Evolutionary conservation across 208 protist species (phyloP).

Genomic region (Trypanosoma melophagium): DNA sequence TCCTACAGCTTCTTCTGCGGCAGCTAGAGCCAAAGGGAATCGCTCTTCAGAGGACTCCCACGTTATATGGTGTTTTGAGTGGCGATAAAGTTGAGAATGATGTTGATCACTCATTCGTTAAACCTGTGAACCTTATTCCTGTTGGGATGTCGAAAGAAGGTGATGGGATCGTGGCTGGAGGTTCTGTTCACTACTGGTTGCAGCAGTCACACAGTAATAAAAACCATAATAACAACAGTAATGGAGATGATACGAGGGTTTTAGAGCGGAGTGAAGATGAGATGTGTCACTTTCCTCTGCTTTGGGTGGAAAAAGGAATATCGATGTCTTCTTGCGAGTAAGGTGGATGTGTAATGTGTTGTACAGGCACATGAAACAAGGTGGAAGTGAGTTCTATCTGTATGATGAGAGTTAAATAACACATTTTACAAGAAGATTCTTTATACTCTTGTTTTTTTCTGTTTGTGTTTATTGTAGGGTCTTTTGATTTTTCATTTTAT

Average conservation of each 20-base stretch:
- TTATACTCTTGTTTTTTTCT: too few relatives aligned
- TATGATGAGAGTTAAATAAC: too few relatives aligned
- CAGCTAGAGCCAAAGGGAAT: too few relatives aligned
- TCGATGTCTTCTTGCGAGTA: background rate
- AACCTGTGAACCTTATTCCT: constrained; percentile 14
- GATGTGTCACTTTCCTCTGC: constrained; percentile 7
- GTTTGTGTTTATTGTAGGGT: too few relatives aligned
- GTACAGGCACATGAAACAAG: too few relatives aligned
- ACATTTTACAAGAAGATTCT: too few relatives aligned
- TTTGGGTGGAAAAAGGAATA: constrained; percentile 29
- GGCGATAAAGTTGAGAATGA: background rate
- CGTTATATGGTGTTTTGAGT: background rate
- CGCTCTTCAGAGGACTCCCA: background rate
- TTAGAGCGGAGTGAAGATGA: too few relatives aligned
- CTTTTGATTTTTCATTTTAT: too few relatives aligned
- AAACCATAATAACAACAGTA: too few relatives aligned
- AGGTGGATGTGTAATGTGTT: background rate
- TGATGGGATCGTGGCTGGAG: constrained; percentile 5
- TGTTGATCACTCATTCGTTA: background rate
- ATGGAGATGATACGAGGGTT: too few relatives aligned
- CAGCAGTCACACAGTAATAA: constrained; percentile 2
- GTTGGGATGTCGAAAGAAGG: background rate
- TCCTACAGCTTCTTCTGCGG: constrained; percentile 1
- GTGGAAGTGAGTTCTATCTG: too few relatives aligned
- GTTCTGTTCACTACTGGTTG: constrained; percentile 29